Evolutionary conservation across 768 basidiomycete genomes (phyloP), one percentile per base, ranked within the genome.

Genomic region (Saitozyma podzolica): DNA sequence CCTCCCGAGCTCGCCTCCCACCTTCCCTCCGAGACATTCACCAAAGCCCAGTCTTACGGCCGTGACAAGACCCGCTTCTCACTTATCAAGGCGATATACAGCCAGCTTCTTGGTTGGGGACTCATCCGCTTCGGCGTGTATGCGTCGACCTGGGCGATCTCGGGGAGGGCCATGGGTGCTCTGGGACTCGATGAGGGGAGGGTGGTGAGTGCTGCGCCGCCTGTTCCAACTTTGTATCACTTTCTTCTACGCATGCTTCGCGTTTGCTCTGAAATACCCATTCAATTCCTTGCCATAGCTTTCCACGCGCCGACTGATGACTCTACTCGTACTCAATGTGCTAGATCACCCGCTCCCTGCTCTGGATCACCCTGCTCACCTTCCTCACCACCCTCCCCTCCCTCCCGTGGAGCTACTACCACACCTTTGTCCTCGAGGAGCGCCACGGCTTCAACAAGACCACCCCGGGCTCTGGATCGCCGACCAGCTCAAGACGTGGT

Each of bases 391-490:
- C 86, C 0, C 76, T 90, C 39, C 87, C 91, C 2, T 82, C 85
- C 8, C 82, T 93, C 10, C 92, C 95, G 17, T 81, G 92, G 48
- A 86, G 85, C 40, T 82, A 88, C 20, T 97, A 96, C 81, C 85
- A 87, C 63, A 96, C 92, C 3, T 99, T 99, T 75, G 89, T 93
- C 6, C 83, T 98, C 45, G 96, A 98, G 80, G 89, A 95, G 76
- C 89, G 88, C 67, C 92, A 96, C 67, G 94, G 94, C 0, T 98
- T 97, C 84, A 99, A 98, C 84, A 96, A 98, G 81, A 93, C 87
- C 6, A 91, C 92, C 0, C 86, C 0, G 70, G 71, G 14, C 81
- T 94, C 4, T 98, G 91, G 79, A 76, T 92, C 56, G 80, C 84
- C 2, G 95, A 99, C 78, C 75, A 90, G 43, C 40, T 94, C 72